Evolutionary conservation across 2,329 filamentous ascomycete genomes (phyloP).

Genomic region (Aspergillus intermedius): DNA sequence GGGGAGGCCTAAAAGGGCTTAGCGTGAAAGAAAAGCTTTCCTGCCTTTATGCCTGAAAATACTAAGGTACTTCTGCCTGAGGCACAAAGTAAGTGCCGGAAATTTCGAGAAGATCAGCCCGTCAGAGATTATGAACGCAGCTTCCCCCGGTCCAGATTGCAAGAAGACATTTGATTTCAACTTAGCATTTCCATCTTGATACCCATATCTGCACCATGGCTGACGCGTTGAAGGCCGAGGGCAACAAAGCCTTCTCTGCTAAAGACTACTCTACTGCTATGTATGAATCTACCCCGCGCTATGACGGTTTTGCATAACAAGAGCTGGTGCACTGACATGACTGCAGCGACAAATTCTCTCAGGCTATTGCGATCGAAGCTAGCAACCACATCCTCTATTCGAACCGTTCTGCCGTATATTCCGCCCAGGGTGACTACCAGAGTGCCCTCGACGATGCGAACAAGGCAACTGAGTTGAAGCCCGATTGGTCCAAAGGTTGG

Average conservation of each 20-base stretch:
- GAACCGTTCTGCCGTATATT: slow-evolving; percentile 82
- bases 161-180: background rate
- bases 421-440: slow-evolving; percentile 83
- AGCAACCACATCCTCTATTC: slow-evolving; percentile 96
- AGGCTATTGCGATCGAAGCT: slow-evolving; percentile 83
- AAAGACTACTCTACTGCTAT: slow-evolving; percentile 96
- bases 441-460: slow-evolving; percentile 81
- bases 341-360: slow-evolving; percentile 79
- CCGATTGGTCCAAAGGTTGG: slow-evolving; percentile 97
- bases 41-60: slow-evolving; percentile 6
- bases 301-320: slow-evolving; percentile 8
- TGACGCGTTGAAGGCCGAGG: slow-evolving; percentile 86
- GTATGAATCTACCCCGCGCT: slow-evolving; percentile 52
- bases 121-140: slow-evolving; percentile 16
- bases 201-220: slow-evolving; percentile 46
- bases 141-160: slow-evolving; percentile 1
- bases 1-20: slow-evolving; percentile 15
- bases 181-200: too few species aligned
- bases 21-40: slow-evolving; percentile 6
- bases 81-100: slow-evolving; percentile 22
- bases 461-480: slow-evolving; percentile 90
- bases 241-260: slow-evolving; percentile 96
- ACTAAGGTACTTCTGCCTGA: slow-evolving; percentile 16
- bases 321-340: background rate
- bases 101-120: slow-evolving; percentile 41